These are phyloP conservation scores for Eucalyptus microcorys DNA, from an alignment of 345 rosid genomes.

Conservation along the genomic window DNA sequence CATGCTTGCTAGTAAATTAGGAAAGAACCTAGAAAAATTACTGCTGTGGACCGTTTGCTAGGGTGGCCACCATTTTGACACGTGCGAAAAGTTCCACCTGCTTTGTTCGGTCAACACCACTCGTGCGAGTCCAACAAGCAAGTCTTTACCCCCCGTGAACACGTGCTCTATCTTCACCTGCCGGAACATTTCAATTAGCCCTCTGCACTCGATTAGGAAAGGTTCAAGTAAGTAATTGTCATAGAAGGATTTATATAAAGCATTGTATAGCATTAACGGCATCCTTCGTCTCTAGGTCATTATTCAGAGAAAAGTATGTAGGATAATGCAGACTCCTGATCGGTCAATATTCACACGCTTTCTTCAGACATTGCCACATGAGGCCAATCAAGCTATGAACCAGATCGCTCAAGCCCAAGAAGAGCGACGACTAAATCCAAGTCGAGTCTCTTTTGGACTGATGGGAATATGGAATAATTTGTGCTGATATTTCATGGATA, in stretches of 20 bases:
- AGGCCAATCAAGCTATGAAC: fast-evolving
- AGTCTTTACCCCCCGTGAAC: fast-evolving
- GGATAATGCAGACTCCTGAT: background rate
- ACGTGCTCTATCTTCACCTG: background rate
- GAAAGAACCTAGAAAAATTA: background rate
- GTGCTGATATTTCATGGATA: background rate
- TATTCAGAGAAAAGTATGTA: background rate
- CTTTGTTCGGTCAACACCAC: background rate
- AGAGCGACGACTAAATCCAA: fast-evolving
- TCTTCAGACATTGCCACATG: fast-evolving
- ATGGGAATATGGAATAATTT: background rate
- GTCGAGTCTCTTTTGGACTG: too few relatives aligned
- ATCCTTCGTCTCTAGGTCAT: background rate
- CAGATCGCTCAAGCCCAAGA: fast-evolving
- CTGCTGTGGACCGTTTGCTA: fast-evolving
- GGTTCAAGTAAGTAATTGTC: background rate
- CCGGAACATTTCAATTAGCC: background rate
- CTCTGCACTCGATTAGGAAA: background rate
- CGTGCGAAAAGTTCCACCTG: background rate
- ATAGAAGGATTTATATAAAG: background rate
- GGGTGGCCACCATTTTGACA: background rate
- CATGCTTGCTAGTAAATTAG: fast-evolving
- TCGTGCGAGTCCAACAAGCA: background rate
- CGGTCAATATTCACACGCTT: fast-evolving
- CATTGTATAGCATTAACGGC: fast-evolving